A percentile compares a stretch with the other conserved stretches of the same genome.
These are phyloP conservation scores for Colletotrichum sp. DNA, from an alignment of 2,329 filamentous ascomycete species.

Conservation along the genomic window DNA sequence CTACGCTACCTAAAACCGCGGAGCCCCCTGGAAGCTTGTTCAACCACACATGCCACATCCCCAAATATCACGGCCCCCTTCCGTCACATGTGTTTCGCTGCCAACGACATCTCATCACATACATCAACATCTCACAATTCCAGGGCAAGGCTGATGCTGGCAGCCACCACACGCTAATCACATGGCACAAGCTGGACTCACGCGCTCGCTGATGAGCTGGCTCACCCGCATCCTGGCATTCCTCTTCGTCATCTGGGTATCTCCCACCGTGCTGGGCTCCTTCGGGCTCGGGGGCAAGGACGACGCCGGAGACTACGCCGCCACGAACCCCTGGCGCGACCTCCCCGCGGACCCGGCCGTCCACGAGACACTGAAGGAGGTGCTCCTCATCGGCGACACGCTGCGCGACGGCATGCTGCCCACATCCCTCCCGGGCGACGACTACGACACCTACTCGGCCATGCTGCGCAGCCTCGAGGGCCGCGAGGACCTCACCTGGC, in stretches of 20 bases:
- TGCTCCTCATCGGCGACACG: conserved; percentile 14
- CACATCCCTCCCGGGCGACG: conserved; percentile 2
- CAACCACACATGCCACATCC: neutral
- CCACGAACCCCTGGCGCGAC: conserved; percentile 19
- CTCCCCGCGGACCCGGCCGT: conserved; percentile 4
- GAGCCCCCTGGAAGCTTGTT: neutral
- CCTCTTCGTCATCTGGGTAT: neutral
- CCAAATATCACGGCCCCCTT: neutral
- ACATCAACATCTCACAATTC: neutral
- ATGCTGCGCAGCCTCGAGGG: conserved; percentile 16
- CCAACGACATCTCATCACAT: neutral
- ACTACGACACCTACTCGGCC: conserved; percentile 6
- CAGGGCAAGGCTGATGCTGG: neutral
- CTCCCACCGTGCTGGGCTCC: neutral
- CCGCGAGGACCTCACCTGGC: conserved; percentile 11
- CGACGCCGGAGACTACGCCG: neutral
- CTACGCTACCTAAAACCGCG: neutral
- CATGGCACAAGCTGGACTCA: conserved; percentile 1
- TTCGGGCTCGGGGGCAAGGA: neutral
- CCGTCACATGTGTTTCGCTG: neutral
- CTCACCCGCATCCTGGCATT: neutral
- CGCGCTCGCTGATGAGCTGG: neutral
- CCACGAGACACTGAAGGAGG: neutral
- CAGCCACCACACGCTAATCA: neutral
- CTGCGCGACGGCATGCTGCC: conserved; percentile 16